Evolutionary conservation across 805 yeast genomes (phyloP), one percentile per base, ranked within the genome.

Genomic region (Jamesozyma gamospora): DNA sequence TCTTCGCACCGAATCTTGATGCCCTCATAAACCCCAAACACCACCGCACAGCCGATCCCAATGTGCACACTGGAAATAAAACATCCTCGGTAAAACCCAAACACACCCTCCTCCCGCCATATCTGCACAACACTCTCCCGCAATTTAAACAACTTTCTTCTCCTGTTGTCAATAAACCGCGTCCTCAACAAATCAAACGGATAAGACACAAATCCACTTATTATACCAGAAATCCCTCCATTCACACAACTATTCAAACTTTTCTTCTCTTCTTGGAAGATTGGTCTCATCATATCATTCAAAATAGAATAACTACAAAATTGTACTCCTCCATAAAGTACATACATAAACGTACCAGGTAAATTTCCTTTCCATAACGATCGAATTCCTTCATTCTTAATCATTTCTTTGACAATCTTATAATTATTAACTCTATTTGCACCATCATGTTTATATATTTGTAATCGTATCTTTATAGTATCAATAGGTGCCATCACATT

Each of bases 301-400:
- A 75, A 60, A 0, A 68, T 55, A 1, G 86, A 68, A 52, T 80
- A 84, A 1, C 83, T 63, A 1, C 90, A 67, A 62, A 92, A 92
- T 58, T 92, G 97, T 0, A 75, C 64, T 0, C 84, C 84, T 11
- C 97, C 96, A 52, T 90, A 92, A 10, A 82, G 48, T 12, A 90
- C 65, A 53, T 92, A 92, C 77, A 92, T 74, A 29, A 77, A 58
- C 46, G 86, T 86, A 0, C 97, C 98, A 0, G 98, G 95, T 0
- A 85, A 70, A 55, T 92, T 92, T 0, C 98, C 98, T 57, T 87
- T 88, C 97, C 97, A 92, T n/a, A 90, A 66, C 0, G 86, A 90
- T 3, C 59, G 44, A 0, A 79, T 32, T 1, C 95, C 94, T 58
- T 90, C 97, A 27, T 74, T 67, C 15, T 58, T 55, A 1, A 71